Evolutionary conservation across 1,139 yeast genomes (phyloP).

Genomic region (Pneumocystis murina): DNA sequence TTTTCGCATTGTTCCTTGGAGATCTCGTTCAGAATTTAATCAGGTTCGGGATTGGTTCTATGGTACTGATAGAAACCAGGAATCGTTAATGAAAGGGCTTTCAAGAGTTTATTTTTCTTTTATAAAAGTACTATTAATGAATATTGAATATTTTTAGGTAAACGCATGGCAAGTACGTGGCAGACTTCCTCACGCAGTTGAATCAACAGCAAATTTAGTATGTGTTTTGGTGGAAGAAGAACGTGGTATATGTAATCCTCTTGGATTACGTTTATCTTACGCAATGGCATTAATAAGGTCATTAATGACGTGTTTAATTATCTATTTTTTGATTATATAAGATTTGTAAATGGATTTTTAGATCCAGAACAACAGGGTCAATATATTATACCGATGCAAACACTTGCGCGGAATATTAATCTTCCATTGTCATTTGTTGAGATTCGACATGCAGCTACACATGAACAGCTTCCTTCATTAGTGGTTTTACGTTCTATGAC

Average conservation of each 20-base stretch:
- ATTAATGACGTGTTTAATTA: slow-evolving; percentile 23
- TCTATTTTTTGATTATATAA: slow-evolving; percentile 19
- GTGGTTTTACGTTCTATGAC: slow-evolving; percentile 47
- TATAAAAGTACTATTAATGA: not conserved
- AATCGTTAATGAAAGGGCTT: not conserved
- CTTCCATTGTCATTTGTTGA: slow-evolving; percentile 82
- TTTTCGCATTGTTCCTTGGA: not conserved
- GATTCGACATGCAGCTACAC: slow-evolving; percentile 80
- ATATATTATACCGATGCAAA: slow-evolving; percentile 64
- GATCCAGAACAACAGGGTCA: slow-evolving; percentile 76
- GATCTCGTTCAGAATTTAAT: not conserved
- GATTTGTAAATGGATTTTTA: slow-evolving; percentile 81
- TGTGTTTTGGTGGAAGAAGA: slow-evolving; percentile 40
- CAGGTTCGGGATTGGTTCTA: not conserved
- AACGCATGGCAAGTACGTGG: slow-evolving; percentile 31
- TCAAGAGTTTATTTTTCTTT: not conserved
- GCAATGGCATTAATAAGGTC: slow-evolving; percentile 53
- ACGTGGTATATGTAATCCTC: slow-evolving; percentile 16
- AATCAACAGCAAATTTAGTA: slow-evolving; percentile 49
- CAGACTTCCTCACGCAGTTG: slow-evolving; percentile 65
- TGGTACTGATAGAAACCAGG: not conserved
- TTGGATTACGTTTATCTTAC: slow-evolving; percentile 16
- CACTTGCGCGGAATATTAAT: slow-evolving; percentile 51
- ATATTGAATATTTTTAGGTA: not conserved
- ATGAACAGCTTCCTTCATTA: slow-evolving; percentile 64